phyloP scores from a whole-genome alignment of 164 flowering plant genomes.

The Chimonanthus salicifolius region DNA sequence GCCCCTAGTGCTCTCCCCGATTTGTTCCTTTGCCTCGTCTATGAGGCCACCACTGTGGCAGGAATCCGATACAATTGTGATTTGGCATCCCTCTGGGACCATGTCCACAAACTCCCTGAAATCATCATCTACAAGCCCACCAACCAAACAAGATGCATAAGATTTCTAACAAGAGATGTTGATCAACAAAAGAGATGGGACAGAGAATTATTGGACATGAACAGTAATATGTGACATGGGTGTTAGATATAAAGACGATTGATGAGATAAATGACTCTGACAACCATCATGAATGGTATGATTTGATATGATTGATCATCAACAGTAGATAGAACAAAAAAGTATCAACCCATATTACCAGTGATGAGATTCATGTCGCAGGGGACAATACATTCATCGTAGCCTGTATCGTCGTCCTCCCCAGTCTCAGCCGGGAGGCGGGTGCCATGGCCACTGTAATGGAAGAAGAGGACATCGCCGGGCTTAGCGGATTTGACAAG shows the following conservation, averaged over 20 bases:
- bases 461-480: slow-evolving; percentile 78
- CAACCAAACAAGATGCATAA: not conserved
- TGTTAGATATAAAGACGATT: no score
- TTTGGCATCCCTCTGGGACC: slow-evolving; percentile 55
- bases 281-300: no score
- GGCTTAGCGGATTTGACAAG: slow-evolving; percentile 50
- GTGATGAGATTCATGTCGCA: slow-evolving; percentile 95
- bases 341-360: slow-evolving; percentile 28
- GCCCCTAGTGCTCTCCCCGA: slow-evolving; percentile 71
- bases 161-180: not conserved
- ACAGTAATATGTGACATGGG: no score
- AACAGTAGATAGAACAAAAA: no score
- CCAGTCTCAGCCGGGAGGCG: slow-evolving; percentile 96
- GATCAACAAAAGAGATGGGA: no score
- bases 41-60: slow-evolving; percentile 97
- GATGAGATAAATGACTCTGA: no score
- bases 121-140: slow-evolving; percentile 64
- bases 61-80: slow-evolving; percentile 87
- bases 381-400: slow-evolving; percentile 96
- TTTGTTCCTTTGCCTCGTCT: slow-evolving; percentile 80
- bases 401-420: slow-evolving; percentile 91
- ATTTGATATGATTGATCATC: no score
- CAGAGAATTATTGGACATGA: no score
- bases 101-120: slow-evolving; percentile 73
- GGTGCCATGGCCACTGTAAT: slow-evolving; percentile 96